A percentile compares a stretch with the other conserved stretches of the same genome.
phyloP scores from a whole-genome alignment of 1,139 yeast species.

The Cylindricascospora bacillispora region DNA sequence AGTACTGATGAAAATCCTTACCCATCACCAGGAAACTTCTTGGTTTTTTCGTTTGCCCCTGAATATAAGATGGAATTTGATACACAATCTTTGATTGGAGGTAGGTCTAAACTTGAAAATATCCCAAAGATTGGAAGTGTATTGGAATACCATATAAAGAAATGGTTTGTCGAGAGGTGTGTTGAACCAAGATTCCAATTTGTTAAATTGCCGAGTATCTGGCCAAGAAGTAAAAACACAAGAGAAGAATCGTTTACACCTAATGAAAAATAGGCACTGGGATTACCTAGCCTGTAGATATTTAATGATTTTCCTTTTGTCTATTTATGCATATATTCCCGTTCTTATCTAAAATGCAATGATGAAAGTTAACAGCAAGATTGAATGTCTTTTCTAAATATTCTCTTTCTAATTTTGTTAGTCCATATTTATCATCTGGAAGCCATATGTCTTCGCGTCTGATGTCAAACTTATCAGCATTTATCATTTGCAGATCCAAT shows the following conservation, averaged over 20 bases:
- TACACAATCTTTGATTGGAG: conserved; percentile 77
- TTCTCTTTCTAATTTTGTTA: conserved; percentile 18
- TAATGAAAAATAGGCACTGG: too few relatives aligned
- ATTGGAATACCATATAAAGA: conserved; percentile 67
- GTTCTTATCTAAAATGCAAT: conserved; percentile 15
- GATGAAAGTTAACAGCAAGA: conserved; percentile 19
- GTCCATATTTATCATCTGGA: conserved; percentile 27
- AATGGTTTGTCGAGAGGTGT: conserved; percentile 86
- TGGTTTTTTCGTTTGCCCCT: conserved; percentile 83
- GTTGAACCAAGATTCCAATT: conserved; percentile 89
- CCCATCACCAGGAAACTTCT: conserved; percentile 25
- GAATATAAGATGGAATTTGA: conserved; percentile 82
- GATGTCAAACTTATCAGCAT: conserved; percentile 5
- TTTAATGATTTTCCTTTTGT: background rate
- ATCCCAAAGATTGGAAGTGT: conserved; percentile 83
- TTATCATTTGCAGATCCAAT: conserved; percentile 4
- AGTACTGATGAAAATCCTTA: conserved; percentile 24
- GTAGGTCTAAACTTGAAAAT: conserved; percentile 83
- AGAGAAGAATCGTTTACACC: conserved; percentile 27
- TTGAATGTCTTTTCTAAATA: conserved; percentile 19
- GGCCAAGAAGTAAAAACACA: conserved; percentile 80
- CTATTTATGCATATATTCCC: conserved; percentile 16
- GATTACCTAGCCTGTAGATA: background rate
- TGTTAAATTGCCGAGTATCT: conserved; percentile 68
- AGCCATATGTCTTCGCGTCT: conserved; percentile 24